Evolutionary conservation across 2,329 filamentous ascomycete species (phyloP).

Genomic region (Alternaria burnsii): DNA sequence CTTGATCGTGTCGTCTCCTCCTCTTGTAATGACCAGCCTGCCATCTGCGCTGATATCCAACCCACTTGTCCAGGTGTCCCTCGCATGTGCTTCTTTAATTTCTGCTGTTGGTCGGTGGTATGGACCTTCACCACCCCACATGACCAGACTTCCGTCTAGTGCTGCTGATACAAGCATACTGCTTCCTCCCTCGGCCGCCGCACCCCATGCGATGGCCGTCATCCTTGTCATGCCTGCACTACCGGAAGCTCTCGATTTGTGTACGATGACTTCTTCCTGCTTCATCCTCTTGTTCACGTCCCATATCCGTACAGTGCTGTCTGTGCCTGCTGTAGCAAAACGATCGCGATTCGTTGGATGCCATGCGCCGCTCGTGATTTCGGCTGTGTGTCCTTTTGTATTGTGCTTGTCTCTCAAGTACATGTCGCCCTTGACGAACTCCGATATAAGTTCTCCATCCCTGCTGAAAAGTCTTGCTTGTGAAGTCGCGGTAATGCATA

Average conservation of each 20-base stretch:
- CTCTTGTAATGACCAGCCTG: constrained; percentile 86
- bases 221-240: constrained; percentile 91
- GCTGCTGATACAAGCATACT: constrained; percentile 83
- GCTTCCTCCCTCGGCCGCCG: constrained; percentile 76
- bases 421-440: constrained; percentile 98
- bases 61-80: constrained; percentile 89
- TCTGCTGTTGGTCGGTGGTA: constrained; percentile 83
- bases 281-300: constrained; percentile 89
- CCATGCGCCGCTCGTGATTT: constrained; percentile 90
- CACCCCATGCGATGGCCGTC: constrained; percentile 90
- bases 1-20: constrained; percentile 92
- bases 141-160: constrained; percentile 86
- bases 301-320: constrained; percentile 97
- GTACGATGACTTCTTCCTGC: constrained; percentile 93
- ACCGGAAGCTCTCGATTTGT: constrained; percentile 90
- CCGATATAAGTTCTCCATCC: constrained; percentile 84
- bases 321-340: constrained; percentile 90
- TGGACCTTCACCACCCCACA: constrained; percentile 91
- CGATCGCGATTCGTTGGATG: constrained; percentile 85
- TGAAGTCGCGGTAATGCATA: constrained; percentile 87
- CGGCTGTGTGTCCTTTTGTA: constrained; percentile 94
- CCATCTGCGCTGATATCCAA: constrained; percentile 92
- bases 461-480: constrained; percentile 89
- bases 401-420: constrained; percentile 97
- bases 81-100: constrained; percentile 81